These are phyloP conservation scores for Lachancea cidri DNA, from an alignment of 805 yeast species.

Conservation along the genomic window DNA sequence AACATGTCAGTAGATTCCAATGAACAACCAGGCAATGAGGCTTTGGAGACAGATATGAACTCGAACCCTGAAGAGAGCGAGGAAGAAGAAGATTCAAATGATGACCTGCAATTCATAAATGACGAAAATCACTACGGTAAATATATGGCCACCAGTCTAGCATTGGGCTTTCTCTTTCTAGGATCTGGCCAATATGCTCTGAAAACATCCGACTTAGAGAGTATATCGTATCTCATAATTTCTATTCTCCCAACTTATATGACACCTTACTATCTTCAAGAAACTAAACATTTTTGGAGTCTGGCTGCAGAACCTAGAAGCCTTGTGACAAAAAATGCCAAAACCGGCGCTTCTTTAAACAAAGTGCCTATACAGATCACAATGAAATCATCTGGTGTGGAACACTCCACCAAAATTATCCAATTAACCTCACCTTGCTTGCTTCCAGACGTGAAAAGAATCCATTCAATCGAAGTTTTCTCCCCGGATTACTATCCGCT, in stretches of 20 bases:
- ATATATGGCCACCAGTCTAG: constrained; percentile 71
- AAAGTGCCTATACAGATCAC: constrained; percentile 37
- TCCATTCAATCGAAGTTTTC: constrained; percentile 43
- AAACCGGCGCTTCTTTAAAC: constrained; percentile 50
- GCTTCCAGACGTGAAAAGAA: constrained; percentile 52
- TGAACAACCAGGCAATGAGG: constrained; percentile 3
- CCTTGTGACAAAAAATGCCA: constrained; percentile 67
- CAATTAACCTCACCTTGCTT: constrained; percentile 56
- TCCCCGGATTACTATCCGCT: constrained; percentile 50
- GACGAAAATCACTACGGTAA: constrained; percentile 51
- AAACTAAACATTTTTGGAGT: constrained; percentile 87
- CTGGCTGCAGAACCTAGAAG: constrained; percentile 77
- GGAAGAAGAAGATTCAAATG: constrained; percentile 7
- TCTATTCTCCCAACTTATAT: constrained; percentile 60
- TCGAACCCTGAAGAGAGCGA: constrained; percentile 6
- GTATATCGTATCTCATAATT: constrained; percentile 45
- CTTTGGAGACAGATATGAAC: constrained; percentile 5
- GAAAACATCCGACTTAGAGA: constrained; percentile 46
- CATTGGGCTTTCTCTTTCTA: constrained; percentile 80
- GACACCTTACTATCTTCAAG: constrained; percentile 60
- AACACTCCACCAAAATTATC: constrained; percentile 3
- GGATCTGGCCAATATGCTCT: constrained; percentile 93
- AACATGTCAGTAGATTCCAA: constrained; percentile 7
- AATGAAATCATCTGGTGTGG: constrained; percentile 3
- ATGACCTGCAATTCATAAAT: constrained; percentile 9